Base-by-base conservation (phyloP, 345 rosid species). In the Punica granatum region DNA sequence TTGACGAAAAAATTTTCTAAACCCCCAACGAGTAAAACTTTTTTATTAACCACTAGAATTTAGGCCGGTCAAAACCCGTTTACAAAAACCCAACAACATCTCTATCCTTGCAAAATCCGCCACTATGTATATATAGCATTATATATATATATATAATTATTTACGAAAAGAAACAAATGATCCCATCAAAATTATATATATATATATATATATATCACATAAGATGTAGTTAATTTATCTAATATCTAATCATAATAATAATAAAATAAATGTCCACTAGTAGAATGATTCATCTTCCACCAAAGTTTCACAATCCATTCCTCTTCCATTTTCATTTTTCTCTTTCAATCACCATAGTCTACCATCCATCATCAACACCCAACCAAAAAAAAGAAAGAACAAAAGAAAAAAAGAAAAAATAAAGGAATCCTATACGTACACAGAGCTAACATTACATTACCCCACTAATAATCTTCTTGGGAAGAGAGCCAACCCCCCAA, bases 41-140 rank as follows among this genome's bases (percentile, higher is more conserved):
- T n/a, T n/a, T n/a, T n/a, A n/a, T n/a, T n/a, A n/a, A n/a, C n/a
- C n/a, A n/a, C n/a, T n/a, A n/a, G n/a, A n/a, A n/a, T n/a, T n/a
- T n/a, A n/a, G n/a, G n/a, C n/a, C n/a, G n/a, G n/a, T n/a, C n/a
- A n/a, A n/a, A n/a, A n/a, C n/a, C n/a, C n/a, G n/a, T n/a, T n/a
- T n/a, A n/a, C n/a, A n/a, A n/a, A n/a, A n/a, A n/a, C n/a, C n/a
- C n/a, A n/a, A n/a, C n/a, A n/a, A n/a, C n/a, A n/a, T n/a, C n/a
- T n/a, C n/a, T 69, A 76, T 46, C 74, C 43, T 43, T 13, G 69
- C 76, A 70, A 61, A 75, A 83, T 73, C 87, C 84, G 76, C 77
- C 68, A 69, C 59, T 60, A 43, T 54, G 7, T 7, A 46, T 46
- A 46, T 7, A 46, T 41, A 41, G 5, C 8, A 1, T 41, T 7